phyloP scores from a whole-genome alignment of 176 grass and related monocot genomes.

The Avena eriantha region DNA sequence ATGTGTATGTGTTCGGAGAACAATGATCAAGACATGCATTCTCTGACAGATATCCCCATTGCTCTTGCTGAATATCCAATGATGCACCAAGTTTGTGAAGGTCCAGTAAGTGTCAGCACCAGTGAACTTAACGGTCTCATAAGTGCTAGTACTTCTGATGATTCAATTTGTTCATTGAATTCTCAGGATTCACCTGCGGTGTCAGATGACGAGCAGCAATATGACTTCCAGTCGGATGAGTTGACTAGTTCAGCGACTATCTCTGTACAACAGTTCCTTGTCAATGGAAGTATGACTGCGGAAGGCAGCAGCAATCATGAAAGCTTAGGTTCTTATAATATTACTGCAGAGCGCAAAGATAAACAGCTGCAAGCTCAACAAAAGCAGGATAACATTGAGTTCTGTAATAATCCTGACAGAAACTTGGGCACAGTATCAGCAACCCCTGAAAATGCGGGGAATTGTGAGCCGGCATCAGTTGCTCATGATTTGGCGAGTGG shows the following conservation, averaged over 20 bases:
- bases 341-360: constrained; percentile 41
- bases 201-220: constrained; percentile 34
- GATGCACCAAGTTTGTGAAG: constrained; percentile 59
- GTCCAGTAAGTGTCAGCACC: constrained; percentile 42
- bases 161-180: constrained; percentile 42
- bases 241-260: constrained; percentile 38
- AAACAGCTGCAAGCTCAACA: constrained; percentile 36
- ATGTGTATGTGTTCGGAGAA: constrained; percentile 16
- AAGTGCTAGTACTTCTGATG: constrained; percentile 43
- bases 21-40: constrained; percentile 27
- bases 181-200: constrained; percentile 36
- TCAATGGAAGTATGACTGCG: constrained; percentile 26
- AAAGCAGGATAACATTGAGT: constrained; percentile 6
- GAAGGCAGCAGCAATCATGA: constrained; percentile 37
- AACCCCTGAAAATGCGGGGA: constrained; percentile 30
- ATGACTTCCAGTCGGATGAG: constrained; percentile 31
- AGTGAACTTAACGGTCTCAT: constrained; percentile 31
- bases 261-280: constrained; percentile 42
- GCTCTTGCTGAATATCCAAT: constrained; percentile 67
- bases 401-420: constrained; percentile 27
- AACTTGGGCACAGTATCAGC: constrained; percentile 12
- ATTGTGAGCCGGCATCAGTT: background rate
- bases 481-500: no score
- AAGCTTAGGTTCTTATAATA: constrained; percentile 9
- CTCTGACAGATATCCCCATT: constrained; percentile 55